phyloP scores from a whole-genome alignment of 106 monocot genomes.

The Iris macrosiphon region DNA sequence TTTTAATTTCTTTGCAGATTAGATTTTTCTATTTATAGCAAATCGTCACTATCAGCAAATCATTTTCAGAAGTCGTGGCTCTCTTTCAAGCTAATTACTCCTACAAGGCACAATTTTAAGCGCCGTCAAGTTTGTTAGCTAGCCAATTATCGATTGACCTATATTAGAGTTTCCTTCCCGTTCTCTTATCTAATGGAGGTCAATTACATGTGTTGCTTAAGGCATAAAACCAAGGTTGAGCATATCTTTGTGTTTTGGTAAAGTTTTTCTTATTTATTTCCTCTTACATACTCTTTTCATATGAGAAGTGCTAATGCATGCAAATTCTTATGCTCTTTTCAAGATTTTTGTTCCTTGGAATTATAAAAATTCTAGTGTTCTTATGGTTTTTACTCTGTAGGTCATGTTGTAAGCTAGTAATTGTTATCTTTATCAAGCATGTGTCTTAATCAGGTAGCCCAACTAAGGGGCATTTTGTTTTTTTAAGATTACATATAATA shows the following conservation, averaged over 20 bases:
- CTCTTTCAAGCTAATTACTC: slow-evolving; percentile 70
- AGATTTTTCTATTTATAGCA: slow-evolving; percentile 60
- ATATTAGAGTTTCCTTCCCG: background rate
- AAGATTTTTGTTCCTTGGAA: too few relatives aligned
- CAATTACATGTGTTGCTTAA: slow-evolving; percentile 68
- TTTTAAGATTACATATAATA: background rate
- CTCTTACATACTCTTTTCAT: background rate
- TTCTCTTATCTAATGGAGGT: slow-evolving; percentile 1
- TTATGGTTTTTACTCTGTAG: too few relatives aligned
- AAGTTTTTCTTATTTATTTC: slow-evolving; percentile 21
- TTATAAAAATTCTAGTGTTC: too few relatives aligned
- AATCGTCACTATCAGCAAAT: slow-evolving; percentile 70
- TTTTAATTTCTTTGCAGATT: slow-evolving; percentile 40
- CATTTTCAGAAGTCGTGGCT: slow-evolving; percentile 84
- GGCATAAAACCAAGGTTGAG: slow-evolving; percentile 78
- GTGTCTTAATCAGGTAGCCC: too few relatives aligned
- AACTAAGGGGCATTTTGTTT: too few relatives aligned
- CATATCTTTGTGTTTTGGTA: slow-evolving; percentile 87
- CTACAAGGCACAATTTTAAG: slow-evolving; percentile 68
- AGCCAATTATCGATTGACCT: too few relatives aligned
- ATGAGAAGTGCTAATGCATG: too few relatives aligned
- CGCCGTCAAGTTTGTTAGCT: slow-evolving; percentile 72
- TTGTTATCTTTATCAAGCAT: too few relatives aligned
- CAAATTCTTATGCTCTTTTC: too few relatives aligned
- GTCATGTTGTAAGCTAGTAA: too few relatives aligned